phyloP scores from a whole-genome alignment of 345 rosid genomes.

The Syzygium oleosum region DNA sequence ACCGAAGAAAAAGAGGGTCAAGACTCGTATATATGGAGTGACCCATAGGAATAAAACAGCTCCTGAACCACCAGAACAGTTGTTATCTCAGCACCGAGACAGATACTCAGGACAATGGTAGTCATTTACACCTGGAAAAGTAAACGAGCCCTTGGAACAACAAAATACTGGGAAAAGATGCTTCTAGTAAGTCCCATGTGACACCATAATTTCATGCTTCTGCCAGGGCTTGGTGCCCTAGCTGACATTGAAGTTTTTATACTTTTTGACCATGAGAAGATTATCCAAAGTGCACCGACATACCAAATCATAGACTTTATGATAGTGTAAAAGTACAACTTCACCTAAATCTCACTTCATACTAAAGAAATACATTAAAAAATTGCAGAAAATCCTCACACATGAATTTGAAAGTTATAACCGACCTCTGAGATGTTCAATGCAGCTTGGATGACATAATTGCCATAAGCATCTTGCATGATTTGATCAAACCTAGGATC shows the following conservation, averaged over 20 bases:
- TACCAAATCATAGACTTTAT: background rate
- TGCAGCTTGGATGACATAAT: slow-evolving; percentile 82
- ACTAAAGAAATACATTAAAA: background rate
- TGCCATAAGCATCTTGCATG: slow-evolving; percentile 85
- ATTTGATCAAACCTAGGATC: slow-evolving; percentile 51
- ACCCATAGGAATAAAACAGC: background rate
- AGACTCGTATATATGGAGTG: background rate
- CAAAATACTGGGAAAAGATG: background rate
- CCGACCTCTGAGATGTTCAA: slow-evolving; percentile 50
- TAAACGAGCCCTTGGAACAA: background rate
- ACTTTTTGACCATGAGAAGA: background rate
- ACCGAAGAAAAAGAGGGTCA: background rate
- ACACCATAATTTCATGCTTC: background rate
- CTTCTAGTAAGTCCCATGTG: background rate
- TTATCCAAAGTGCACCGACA: background rate
- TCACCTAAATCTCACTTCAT: background rate
- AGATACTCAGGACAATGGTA: background rate
- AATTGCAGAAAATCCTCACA: background rate
- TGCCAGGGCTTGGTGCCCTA: background rate
- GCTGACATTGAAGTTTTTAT: background rate
- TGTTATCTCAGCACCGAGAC: background rate
- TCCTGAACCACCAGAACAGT: background rate
- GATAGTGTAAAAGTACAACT: background rate
- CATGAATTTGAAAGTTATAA: background rate
- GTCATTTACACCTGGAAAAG: background rate